These are phyloP conservation scores for Tubosaeta sp. DNA, from an alignment of 768 basidiomycete species.

Conservation along the genomic window DNA sequence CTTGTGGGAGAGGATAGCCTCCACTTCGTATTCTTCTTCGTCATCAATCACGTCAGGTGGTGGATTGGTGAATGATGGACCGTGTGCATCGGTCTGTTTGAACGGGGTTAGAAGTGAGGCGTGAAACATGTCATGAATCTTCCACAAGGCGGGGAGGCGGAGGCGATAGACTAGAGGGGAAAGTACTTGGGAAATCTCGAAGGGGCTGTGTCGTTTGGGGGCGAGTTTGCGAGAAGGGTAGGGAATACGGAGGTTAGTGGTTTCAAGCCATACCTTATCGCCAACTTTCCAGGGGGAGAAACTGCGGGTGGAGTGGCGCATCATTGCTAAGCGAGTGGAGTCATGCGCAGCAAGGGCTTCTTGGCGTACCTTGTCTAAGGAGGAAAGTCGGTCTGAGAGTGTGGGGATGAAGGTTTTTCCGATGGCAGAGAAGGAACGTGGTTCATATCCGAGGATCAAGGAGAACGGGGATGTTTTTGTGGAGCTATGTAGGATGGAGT, in stretches of 20 bases:
- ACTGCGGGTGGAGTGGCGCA: background rate
- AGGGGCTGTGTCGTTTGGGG: background rate
- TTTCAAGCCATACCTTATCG: too few species aligned
- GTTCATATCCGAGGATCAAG: background rate
- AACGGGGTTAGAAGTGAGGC: background rate
- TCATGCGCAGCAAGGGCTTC: background rate
- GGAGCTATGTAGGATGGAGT: background rate
- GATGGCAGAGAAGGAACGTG: background rate
- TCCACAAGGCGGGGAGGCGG: background rate
- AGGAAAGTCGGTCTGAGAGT: background rate
- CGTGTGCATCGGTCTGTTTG: background rate
- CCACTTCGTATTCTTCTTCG: background rate
- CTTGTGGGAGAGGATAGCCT: background rate
- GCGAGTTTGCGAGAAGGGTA: too few species aligned
- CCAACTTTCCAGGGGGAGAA: too few species aligned
- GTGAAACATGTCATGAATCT: background rate
- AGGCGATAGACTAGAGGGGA: background rate
- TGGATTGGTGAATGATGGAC: background rate
- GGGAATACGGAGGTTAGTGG: too few species aligned
- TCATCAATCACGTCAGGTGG: background rate
- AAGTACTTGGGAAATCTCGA: background rate
- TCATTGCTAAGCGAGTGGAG: background rate
- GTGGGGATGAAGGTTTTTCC: background rate
- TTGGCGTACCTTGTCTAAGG: background rate
- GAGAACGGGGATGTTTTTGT: background rate